Evolutionary conservation across 2,329 filamentous ascomycete species (phyloP).

Genomic region (Fusarium sp.): DNA sequence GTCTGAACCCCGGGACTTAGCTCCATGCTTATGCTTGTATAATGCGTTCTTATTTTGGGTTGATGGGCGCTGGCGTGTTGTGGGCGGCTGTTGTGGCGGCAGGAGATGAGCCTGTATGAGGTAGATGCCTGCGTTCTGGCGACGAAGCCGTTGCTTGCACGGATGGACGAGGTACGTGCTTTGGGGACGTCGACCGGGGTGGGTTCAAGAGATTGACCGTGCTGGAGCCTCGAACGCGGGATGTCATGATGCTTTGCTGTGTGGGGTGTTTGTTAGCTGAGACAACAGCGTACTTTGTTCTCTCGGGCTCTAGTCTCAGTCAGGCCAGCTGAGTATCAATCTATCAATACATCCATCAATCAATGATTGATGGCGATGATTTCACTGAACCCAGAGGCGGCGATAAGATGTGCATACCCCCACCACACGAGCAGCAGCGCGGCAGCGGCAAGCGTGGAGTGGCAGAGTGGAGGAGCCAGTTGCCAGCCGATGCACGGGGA

Average conservation of each 20-base stretch:
- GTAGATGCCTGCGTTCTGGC: conserved; percentile 6
- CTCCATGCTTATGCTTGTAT: conserved; percentile 8
- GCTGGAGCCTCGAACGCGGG: conserved; percentile 16
- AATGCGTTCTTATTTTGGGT: conserved; percentile 14
- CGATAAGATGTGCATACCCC: conserved; percentile 41
- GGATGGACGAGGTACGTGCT: neutral
- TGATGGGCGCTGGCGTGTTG: conserved; percentile 21
- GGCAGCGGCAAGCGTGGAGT: conserved; percentile 38
- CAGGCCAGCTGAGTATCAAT: neutral
- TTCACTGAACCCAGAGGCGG: conserved; percentile 29
- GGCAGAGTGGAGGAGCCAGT: conserved; percentile 35
- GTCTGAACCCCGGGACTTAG: conserved; percentile 14
- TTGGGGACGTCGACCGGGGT: neutral
- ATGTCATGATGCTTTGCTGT: conserved; percentile 15
- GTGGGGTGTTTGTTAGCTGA: conserved; percentile 32
- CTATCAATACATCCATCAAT: neutral
- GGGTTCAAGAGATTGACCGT: conserved; percentile 1
- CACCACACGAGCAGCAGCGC: conserved; percentile 24
- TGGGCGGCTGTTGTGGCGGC: conserved; percentile 10
- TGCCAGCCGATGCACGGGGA: conserved; percentile 23
- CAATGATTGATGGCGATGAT: conserved; percentile 41
- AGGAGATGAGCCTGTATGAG: conserved; percentile 13
- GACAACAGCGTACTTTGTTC: neutral
- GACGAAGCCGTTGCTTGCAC: neutral
- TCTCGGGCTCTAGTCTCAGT: neutral